phyloP scores from a whole-genome alignment of 2,329 filamentous ascomycete species.

The Venturia oleaginea region DNA sequence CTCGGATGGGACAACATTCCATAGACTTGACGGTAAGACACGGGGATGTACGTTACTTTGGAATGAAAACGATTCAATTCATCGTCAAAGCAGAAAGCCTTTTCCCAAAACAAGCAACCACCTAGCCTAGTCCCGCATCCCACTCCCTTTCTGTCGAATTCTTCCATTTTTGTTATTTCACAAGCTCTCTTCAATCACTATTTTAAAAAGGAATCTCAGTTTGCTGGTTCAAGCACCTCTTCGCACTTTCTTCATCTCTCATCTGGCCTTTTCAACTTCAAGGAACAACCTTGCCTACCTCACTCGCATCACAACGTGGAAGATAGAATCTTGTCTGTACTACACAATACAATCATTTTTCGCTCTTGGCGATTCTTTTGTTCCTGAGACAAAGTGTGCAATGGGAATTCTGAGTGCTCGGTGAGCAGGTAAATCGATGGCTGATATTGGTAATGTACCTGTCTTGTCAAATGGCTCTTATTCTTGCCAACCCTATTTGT shows the following conservation, averaged over 20 bases:
- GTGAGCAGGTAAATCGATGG: background rate
- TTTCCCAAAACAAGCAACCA: too few species aligned
- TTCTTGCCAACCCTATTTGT: background rate
- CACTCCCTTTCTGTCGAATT: background rate
- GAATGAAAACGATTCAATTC: background rate
- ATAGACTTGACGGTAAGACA: too few species aligned
- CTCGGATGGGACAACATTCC: too few species aligned
- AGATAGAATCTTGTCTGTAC: background rate
- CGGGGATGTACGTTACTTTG: background rate
- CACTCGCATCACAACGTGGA: background rate
- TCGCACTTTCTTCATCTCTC: background rate
- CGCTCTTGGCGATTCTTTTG: background rate
- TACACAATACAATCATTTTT: background rate
- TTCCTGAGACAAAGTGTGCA: background rate
- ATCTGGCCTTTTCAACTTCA: background rate
- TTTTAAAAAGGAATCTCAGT: background rate
- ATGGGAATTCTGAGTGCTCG: background rate
- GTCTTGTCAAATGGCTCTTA: background rate
- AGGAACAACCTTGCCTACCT: background rate
- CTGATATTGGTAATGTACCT: background rate
- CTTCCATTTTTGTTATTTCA: background rate
- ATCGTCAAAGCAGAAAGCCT: too few species aligned
- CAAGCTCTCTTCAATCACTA: background rate
- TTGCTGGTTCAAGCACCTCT: background rate
- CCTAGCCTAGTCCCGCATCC: background rate